These are phyloP conservation scores for Plasmodium knowlesi DNA, from an alignment of 169 alveolate species.

Conservation along the genomic window DNA sequence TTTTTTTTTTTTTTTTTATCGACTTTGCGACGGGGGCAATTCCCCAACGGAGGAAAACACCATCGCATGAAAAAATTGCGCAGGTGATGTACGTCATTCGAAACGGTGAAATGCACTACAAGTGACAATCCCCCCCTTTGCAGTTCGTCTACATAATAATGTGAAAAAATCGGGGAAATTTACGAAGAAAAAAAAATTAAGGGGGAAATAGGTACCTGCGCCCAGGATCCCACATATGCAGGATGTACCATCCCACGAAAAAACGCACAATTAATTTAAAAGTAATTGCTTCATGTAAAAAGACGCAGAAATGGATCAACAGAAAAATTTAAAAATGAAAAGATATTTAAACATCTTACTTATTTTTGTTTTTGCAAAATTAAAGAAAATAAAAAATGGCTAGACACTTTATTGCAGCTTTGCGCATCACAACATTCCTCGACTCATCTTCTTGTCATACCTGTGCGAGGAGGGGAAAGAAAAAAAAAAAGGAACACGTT, in stretches of 20 bases:
- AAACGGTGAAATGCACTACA: not conserved
- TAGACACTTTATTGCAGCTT: not conserved
- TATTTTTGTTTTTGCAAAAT: not conserved
- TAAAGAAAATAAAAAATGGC: not conserved
- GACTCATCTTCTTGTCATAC: slow-evolving; percentile 60
- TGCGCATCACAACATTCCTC: slow-evolving; percentile 33
- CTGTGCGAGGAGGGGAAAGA: not conserved
- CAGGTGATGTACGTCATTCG: not conserved
- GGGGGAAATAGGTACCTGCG: not conserved
- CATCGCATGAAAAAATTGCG: not conserved
- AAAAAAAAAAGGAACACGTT: no score
- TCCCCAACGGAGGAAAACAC: no score
- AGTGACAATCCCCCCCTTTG: not conserved
- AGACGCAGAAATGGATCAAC: not conserved
- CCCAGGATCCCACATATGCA: no score
- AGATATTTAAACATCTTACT: slow-evolving; percentile 1
- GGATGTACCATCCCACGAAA: not conserved
- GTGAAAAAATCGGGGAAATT: not conserved
- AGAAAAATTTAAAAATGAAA: not conserved
- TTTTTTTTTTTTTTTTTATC: not conserved
- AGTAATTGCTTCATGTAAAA: not conserved
- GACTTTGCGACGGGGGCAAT: not conserved
- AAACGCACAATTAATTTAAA: not conserved
- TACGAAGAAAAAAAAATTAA: not conserved
- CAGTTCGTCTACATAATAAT: not conserved